A percentile compares a stretch with the other conserved stretches of the same genome.
Evolutionary conservation across 1,284 basidiomycete genomes (phyloP).

Genomic region (Melampsora larici-populina): DNA sequence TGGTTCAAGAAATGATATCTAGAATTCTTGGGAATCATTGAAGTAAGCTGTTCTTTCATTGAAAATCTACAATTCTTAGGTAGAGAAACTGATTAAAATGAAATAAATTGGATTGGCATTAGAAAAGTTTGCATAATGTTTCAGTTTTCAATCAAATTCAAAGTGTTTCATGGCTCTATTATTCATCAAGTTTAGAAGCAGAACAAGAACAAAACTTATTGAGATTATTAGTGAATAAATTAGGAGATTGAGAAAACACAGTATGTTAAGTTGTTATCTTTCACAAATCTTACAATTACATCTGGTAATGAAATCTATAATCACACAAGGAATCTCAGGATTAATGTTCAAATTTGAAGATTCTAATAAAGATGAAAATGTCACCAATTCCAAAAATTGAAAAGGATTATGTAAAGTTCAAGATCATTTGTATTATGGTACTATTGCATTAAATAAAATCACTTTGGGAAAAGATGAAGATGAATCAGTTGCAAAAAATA

Average conservation of each 20-base stretch:
- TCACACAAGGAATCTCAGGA: constrained; percentile 80
- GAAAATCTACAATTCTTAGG: not conserved
- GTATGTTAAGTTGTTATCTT: constrained; percentile 83
- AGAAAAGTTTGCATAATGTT: constrained; percentile 80
- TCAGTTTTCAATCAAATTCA: constrained; percentile 83
- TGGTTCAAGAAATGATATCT: constrained; percentile 98
- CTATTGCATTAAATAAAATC: constrained; percentile 92
- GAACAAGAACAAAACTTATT: constrained; percentile 98
- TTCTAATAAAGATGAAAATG: constrained; percentile 55
- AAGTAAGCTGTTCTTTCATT: constrained; percentile 58
- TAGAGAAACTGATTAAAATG: constrained; percentile 22
- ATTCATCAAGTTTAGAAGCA: constrained; percentile 79
- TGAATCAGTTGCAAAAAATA: constrained; percentile 70
- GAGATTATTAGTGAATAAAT: constrained; percentile 87
- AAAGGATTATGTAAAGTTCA: constrained; percentile 45
- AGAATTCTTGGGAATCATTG: constrained; percentile 80
- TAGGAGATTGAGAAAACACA: constrained; percentile 86
- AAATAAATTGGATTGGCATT: constrained; percentile 48
- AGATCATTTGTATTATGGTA: constrained; percentile 80
- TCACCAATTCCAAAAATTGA: too few relatives aligned
- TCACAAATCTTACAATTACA: constrained; percentile 85
- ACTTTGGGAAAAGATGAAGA: constrained; percentile 70
- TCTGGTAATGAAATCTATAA: constrained; percentile 86
- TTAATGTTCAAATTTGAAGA: constrained; percentile 64
- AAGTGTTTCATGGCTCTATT: constrained; percentile 65